A percentile compares a stretch with the other conserved stretches of the same genome.
These are phyloP conservation scores for Fusarium sp. DNA, from an alignment of 2,329 filamentous ascomycete species.

Conservation along the genomic window DNA sequence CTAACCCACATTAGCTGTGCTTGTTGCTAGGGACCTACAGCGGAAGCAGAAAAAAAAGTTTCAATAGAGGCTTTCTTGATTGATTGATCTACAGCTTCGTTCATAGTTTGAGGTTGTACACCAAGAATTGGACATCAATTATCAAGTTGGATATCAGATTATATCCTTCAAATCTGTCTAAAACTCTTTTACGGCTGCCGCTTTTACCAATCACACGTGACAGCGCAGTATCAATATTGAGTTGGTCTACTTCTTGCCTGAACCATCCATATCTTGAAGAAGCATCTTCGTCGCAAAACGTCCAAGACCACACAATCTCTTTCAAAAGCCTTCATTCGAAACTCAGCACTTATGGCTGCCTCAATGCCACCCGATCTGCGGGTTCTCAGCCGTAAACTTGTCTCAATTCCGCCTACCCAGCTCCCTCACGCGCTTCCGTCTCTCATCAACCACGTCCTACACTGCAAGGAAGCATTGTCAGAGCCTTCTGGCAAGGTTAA, in stretches of 20 bases:
- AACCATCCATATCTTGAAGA: constrained; percentile 14
- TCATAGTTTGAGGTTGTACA: constrained; percentile 16
- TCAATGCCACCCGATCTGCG: constrained; percentile 69
- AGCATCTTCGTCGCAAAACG: constrained; percentile 29
- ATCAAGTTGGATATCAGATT: neutral
- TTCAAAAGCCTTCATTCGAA: neutral
- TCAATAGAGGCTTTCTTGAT: constrained; percentile 18
- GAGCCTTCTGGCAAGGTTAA: constrained; percentile 71
- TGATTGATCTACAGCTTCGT: constrained; percentile 33
- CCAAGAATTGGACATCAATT: constrained; percentile 4
- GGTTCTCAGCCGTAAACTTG: constrained; percentile 76
- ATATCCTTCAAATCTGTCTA: too few relatives aligned
- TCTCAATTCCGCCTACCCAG: constrained; percentile 77
- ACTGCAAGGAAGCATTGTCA: constrained; percentile 72
- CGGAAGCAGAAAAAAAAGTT: constrained; percentile 46
- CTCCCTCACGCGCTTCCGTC: constrained; percentile 79
- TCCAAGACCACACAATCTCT: constrained; percentile 9
- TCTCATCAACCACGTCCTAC: constrained; percentile 71
- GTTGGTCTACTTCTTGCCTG: constrained; percentile 10
- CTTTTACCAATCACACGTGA: constrained; percentile 1
- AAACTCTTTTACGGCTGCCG: neutral
- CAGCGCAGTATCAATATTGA: constrained; percentile 19
- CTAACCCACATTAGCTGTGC: constrained; percentile 34
- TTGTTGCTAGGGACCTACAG: constrained; percentile 31
- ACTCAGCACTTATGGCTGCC: constrained; percentile 45